Conservation (phyloP, 768 basidiomycete species). For the Leccinum broughii region DNA sequence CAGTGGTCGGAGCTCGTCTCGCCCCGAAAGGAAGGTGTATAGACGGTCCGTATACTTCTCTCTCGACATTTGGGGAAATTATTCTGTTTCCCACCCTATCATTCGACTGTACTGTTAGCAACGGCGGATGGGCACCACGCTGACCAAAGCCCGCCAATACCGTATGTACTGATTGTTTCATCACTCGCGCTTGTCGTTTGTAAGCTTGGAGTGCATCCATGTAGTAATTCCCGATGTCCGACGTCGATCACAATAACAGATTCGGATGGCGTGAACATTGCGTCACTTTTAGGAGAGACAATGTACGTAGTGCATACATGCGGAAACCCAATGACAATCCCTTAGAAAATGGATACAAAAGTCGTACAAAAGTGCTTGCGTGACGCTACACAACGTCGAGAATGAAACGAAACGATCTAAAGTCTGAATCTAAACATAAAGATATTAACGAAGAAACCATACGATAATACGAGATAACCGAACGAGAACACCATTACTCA, state of each 20-base stretch:
- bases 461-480: slow-evolving; percentile 9
- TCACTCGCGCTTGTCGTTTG: slow-evolving; percentile 4
- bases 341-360: slow-evolving; percentile 10
- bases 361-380: slow-evolving; percentile 26
- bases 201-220: slow-evolving; percentile 6
- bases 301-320: slow-evolving; percentile 20
- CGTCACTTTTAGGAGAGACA: slow-evolving; percentile 4
- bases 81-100: not conserved
- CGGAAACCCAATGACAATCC: slow-evolving; percentile 7
- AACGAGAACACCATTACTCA: slow-evolving; percentile 10
- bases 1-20: slow-evolving; percentile 36
- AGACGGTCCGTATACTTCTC: not conserved
- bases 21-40: slow-evolving; percentile 31
- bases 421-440: slow-evolving; percentile 27
- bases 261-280: not conserved
- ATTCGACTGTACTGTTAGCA: slow-evolving; percentile 12
- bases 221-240: not conserved
- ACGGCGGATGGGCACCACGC: not conserved
- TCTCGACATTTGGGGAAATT: not conserved
- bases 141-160: not conserved
- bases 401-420: slow-evolving; percentile 24
- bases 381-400: slow-evolving; percentile 13
- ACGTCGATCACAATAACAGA: not conserved
- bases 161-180: slow-evolving; percentile 7
- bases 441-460: slow-evolving; percentile 12